phyloP scores from a whole-genome alignment of 768 basidiomycete genomes.

The Amanita rimosa region DNA sequence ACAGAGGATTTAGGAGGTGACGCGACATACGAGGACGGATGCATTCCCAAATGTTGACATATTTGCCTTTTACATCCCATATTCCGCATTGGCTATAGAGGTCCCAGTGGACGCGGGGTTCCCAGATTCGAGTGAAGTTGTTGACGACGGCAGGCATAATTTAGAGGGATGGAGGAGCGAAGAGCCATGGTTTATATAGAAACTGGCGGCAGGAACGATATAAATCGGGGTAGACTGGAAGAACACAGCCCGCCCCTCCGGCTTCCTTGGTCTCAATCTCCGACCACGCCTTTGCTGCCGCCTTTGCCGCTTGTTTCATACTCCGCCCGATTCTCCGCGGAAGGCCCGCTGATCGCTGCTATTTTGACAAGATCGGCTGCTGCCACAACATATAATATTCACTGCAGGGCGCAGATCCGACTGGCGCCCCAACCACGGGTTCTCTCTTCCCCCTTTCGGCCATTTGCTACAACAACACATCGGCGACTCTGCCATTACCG shows the following conservation, averaged over 20 bases:
- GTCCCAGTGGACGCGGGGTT: conserved; percentile 53
- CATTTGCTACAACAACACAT: neutral
- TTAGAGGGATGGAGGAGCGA: neutral
- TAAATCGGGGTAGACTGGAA: neutral
- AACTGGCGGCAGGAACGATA: neutral
- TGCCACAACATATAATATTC: neutral
- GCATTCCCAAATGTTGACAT: conserved; percentile 73
- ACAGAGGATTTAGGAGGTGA: conserved; percentile 3
- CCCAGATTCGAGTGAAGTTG: conserved; percentile 64
- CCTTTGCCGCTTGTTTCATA: neutral
- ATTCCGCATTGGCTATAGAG: conserved; percentile 58
- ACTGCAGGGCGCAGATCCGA: too few relatives aligned
- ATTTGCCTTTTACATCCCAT: conserved; percentile 55
- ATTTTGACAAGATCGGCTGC: neutral
- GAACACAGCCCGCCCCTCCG: neutral
- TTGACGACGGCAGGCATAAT: conserved; percentile 39
- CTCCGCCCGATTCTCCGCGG: neutral
- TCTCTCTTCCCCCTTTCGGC: too few relatives aligned
- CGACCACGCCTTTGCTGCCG: neutral
- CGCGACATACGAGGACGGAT: conserved; percentile 48
- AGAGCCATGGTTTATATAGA: neutral
- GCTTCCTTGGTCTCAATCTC: neutral
- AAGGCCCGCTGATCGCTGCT: neutral
- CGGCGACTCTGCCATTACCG: neutral
- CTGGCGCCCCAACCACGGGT: too few relatives aligned